These are phyloP conservation scores for Hippophae gyantsensis DNA, from an alignment of 306 rosid genomes.

Conservation along the genomic window DNA sequence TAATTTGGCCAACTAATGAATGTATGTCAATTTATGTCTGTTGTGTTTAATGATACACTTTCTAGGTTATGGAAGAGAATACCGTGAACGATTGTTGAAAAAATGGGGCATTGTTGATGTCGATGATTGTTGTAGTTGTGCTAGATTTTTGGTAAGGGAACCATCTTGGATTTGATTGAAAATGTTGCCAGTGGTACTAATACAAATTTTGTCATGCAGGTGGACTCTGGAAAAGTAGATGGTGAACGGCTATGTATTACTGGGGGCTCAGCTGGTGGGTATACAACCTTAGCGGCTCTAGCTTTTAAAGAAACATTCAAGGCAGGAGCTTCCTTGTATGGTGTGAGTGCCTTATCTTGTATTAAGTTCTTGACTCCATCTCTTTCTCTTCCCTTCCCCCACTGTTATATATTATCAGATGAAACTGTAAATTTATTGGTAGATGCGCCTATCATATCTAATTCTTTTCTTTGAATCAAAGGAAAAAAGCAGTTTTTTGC, in stretches of 20 bases:
- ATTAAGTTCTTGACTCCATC: constrained; percentile 1
- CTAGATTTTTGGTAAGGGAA: constrained; percentile 86
- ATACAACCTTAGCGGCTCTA: constrained; percentile 90
- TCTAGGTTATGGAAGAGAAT: constrained; percentile 87
- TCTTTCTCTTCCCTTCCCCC: neutral
- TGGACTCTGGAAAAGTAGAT: constrained; percentile 73
- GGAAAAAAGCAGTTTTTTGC: neutral
- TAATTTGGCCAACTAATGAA: constrained; percentile 1
- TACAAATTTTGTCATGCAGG: constrained; percentile 33
- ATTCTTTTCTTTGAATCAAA: neutral
- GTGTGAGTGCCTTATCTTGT: constrained; percentile 50
- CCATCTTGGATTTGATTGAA: constrained; percentile 4
- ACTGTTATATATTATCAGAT: neutral
- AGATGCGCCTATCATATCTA: neutral
- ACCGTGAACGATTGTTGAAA: constrained; percentile 74
- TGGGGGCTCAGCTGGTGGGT: constrained; percentile 96
- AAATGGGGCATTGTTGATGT: constrained; percentile 98
- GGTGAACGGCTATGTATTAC: constrained; percentile 71
- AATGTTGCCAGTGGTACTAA: neutral
- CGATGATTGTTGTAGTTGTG: constrained; percentile 90
- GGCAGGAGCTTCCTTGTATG: constrained; percentile 89
- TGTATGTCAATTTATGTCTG: neutral
- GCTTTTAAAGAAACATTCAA: constrained; percentile 66
- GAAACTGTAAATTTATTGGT: neutral
- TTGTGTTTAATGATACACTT: constrained; percentile 1